Conservation (phyloP, 805 yeast species). For the Kuraishia capsulata region DNA sequence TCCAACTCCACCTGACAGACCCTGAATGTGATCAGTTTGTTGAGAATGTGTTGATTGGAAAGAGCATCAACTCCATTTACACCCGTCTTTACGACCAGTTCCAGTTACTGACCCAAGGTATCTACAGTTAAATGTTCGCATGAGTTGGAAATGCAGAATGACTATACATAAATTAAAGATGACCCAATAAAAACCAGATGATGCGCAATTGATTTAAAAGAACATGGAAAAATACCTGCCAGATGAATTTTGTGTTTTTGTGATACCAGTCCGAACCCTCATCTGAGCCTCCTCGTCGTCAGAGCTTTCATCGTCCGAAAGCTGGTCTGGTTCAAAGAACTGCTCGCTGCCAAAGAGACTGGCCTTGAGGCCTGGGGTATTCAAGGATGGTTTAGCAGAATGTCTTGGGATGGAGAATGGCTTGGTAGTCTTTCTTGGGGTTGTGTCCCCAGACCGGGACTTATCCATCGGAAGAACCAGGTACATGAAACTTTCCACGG, state of each 20-base stretch:
- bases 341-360: constrained; percentile 5
- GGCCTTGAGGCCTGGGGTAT: background rate
- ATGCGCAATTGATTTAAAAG: constrained; percentile 7
- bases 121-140: constrained; percentile 45
- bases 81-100: constrained; percentile 92
- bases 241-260: constrained; percentile 29
- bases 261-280: constrained; percentile 30
- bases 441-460: constrained; percentile 1
- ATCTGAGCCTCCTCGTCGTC: constrained; percentile 29
- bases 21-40: constrained; percentile 70
- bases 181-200: background rate
- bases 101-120: constrained; percentile 92
- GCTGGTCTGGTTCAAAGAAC: constrained; percentile 5
- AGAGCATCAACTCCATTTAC: constrained; percentile 79
- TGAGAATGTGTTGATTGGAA: constrained; percentile 65
- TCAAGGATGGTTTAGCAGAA: background rate
- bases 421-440: constrained; percentile 8
- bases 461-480: constrained; percentile 13
- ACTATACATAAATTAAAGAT: constrained; percentile 1
- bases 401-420: constrained; percentile 4
- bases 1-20: constrained; percentile 69
- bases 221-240: constrained; percentile 21
- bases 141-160: background rate
- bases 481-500: constrained; percentile 41
- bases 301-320: constrained; percentile 12